Base-by-base conservation (phyloP, 2,329 filamentous ascomycete genomes). In the Huntiella abstrusa region DNA sequence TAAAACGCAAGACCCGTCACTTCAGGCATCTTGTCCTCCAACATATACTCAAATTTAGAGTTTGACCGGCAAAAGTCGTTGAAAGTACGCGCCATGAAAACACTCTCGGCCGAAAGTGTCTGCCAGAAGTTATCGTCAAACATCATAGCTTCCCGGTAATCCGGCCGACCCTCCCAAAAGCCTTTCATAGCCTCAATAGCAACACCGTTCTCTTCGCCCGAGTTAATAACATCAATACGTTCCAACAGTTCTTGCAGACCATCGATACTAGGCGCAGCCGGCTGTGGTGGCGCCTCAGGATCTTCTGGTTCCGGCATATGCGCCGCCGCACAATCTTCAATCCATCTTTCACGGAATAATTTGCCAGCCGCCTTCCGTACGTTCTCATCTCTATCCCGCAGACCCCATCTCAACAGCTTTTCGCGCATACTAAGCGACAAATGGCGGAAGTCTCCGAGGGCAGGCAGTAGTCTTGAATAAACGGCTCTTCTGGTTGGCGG, bases 281-380 rank as follows among this genome's bases (percentile, higher is more conserved):
- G 69, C 8, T 50, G 48, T 8, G 47, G 36, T 4, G 73, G 63
- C 49, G 75, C 69, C 12, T 63, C 63, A 4, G 70, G 68, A 41
- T 70, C 70, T 28, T 71, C 71, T 7, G 71, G 64, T 35, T 75
- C 73, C 42, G 74, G 72, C 34, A 77, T 71, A 5, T 70, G 66
- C 1, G 73, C 68, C 2, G 80, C 80, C 4, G 83, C 86, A 55
- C 87, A 95, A 57, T 96, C 85, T 57, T 96, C 88, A 51, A 98
- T 88, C 91, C 91, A 98, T n/a, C 85, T 76, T 57, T 95, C 87
- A 51, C 82, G 77, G 64, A 98, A 98, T 5, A 96, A 68, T 40
- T 83, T 80, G 5, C 83, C 85, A 3, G 91, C 83, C 6, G 88
- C 88, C 59, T 94, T 93, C 45, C 87, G 77, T 10, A 98, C 91